Conservation (phyloP, 2,329 filamentous ascomycete species). For the Dothistroma septosporum region DNA sequence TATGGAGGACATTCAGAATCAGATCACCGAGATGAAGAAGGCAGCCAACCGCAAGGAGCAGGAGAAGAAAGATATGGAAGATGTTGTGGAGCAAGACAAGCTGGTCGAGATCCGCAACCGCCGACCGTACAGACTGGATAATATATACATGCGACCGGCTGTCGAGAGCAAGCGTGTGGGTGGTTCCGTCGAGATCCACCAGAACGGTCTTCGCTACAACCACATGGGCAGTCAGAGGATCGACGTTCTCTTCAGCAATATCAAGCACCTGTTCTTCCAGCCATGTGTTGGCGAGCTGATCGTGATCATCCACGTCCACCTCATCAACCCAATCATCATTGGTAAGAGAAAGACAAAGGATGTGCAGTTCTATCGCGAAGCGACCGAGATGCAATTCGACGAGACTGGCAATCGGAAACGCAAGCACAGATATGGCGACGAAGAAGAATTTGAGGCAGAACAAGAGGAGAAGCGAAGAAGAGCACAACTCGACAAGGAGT, state of each 20-base stretch:
- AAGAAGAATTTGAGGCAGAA: constrained; percentile 97
- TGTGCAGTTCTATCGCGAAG: constrained; percentile 96
- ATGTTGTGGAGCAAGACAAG: constrained; percentile 98
- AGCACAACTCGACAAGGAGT: constrained; percentile 88
- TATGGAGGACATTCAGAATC: constrained; percentile 83
- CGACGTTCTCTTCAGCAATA: constrained; percentile 94
- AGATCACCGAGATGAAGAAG: constrained; percentile 95
- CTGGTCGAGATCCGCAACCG: constrained; percentile 91
- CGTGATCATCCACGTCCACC: constrained; percentile 94
- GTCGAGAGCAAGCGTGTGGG: constrained; percentile 96
- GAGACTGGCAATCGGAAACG: constrained; percentile 97
- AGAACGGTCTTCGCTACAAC: constrained; percentile 93
- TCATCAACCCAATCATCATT: constrained; percentile 96
- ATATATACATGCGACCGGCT: constrained; percentile 91
- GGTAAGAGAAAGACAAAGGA: constrained; percentile 99
- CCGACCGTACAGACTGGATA: constrained; percentile 82
- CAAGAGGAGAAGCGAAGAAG: constrained; percentile 91
- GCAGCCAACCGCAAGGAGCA: constrained; percentile 88
- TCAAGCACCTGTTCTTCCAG: constrained; percentile 98
- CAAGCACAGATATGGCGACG: constrained; percentile 95
- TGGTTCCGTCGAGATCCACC: constrained; percentile 94
- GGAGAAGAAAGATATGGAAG: constrained; percentile 99
- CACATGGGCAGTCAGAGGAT: constrained; percentile 81
- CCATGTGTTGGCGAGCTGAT: constrained; percentile 94
- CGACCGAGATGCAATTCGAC: constrained; percentile 97